Base-by-base conservation (phyloP, 2,329 filamentous ascomycete genomes). In the Neofusicoccum kwambonambiense region DNA sequence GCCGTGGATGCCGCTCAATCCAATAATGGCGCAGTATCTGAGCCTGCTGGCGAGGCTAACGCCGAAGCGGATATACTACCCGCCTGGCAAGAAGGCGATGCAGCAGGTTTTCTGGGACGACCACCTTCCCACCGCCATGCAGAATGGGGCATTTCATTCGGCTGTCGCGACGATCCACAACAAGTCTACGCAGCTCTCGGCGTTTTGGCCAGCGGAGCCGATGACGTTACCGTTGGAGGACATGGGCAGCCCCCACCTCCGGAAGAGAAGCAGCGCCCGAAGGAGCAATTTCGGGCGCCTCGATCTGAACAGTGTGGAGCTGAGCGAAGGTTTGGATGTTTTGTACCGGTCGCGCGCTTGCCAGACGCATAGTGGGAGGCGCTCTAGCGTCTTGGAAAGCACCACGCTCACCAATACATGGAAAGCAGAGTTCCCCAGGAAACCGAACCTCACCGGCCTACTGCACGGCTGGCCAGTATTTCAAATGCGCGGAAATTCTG, bases 31-130 rank as follows among this genome's bases (percentile, higher is more conserved):
- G 4, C n/a, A 54, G 0, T 64, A 74, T 1, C 66, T 78, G 3
- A n/a, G 54, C 5, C 52, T 34, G 1, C 72, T 82, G 6, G 75
- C 76, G 2, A 69, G 67, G 3, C 67, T 83, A 0, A 74, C 77
- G 0, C 80, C 81, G 0, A 60, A 54, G 5, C 73, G 81, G 41
- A 65, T 68, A 19, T 71, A 74, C 58, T 76, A 77, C 56, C 75
- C 75, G 0, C 8, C 41, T 2, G 61, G 68, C 1, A 41, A 68
- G 5, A 71, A 68, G 49, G 67, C 34, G 37, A 76, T 78, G 72
- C 69, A 73, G 69, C 66, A 67, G 66, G 52, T 78, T 64, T 13
- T 66, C 54, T 74, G 79, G 79, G 35, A 74, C 69, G 45, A 54
- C 27, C 41, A 65, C 12, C 61, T 71, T 66, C 62, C 75, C 1